These are phyloP conservation scores for Pelargonium australe DNA, from an alignment of 441 rosid genomes.

Conservation along the genomic window DNA sequence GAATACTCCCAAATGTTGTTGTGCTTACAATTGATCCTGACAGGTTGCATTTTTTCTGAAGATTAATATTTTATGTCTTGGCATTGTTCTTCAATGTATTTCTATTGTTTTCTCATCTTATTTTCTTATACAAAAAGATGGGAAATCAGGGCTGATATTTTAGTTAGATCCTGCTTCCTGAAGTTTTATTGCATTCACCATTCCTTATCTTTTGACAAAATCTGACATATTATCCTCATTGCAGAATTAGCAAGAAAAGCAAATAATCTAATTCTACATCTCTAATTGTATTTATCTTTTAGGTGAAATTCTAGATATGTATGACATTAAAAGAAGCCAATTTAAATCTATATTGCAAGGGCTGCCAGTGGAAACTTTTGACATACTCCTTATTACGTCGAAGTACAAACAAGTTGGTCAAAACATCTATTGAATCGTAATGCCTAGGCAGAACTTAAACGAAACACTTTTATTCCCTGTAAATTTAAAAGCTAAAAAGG, in stretches of 20 bases:
- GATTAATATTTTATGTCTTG: conserved; percentile 7
- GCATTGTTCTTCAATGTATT: conserved; percentile 3
- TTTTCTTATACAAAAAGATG: neutral
- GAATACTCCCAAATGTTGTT: conserved; percentile 86
- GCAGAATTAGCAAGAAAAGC: neutral
- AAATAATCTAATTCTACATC: conserved; percentile 1
- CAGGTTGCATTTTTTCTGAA: conserved; percentile 43
- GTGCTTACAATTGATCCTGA: conserved; percentile 89
- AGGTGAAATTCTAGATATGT: neutral
- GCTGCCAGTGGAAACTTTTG: neutral
- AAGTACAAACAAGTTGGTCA: neutral
- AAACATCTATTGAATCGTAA: neutral
- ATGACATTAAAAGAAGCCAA: neutral
- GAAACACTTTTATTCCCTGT: too few species aligned
- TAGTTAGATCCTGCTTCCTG: conserved; percentile 3
- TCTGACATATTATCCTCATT: neutral
- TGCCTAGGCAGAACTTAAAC: neutral
- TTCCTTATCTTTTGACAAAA: neutral
- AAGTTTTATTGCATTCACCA: neutral
- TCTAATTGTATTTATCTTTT: neutral
- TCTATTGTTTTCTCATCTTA: neutral
- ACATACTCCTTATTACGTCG: neutral
- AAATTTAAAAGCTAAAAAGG: neutral
- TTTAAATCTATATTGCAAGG: neutral
- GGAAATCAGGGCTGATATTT: conserved; percentile 3